A percentile compares a stretch with the other conserved stretches of the same genome.
Evolutionary conservation across 805 yeast genomes (phyloP).

Genomic region (Yamadazyma endophytica): DNA sequence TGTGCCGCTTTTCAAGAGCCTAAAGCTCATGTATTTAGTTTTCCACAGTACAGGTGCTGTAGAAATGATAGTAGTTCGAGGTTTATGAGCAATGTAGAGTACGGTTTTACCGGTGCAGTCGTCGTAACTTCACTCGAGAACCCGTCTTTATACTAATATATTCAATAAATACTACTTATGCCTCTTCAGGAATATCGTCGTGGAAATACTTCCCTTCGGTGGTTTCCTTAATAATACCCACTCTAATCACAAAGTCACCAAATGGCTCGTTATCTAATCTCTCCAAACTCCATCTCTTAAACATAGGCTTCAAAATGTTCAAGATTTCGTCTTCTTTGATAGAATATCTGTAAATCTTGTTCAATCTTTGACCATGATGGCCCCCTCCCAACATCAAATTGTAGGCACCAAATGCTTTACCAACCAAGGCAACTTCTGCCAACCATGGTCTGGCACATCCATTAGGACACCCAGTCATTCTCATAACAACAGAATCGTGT

Average conservation of each 20-base stretch:
- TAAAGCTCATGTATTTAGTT: no score
- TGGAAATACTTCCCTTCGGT: constrained; percentile 91
- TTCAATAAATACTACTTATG: constrained; percentile 22
- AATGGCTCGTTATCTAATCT: constrained; percentile 89
- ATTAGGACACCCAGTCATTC: constrained; percentile 99
- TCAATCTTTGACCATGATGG: constrained; percentile 86
- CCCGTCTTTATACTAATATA: no score
- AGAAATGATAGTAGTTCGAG: no score
- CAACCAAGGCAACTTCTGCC: constrained; percentile 93
- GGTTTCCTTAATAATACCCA: constrained; percentile 85
- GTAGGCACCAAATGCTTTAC: constrained; percentile 91
- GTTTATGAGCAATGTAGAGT: no score
- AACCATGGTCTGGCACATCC: constrained; percentile 99
- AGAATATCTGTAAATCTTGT: constrained; percentile 83
- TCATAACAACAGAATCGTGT: constrained; percentile 91
- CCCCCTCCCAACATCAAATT: constrained; percentile 96
- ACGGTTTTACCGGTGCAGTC: no score
- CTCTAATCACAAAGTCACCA: constrained; percentile 88
- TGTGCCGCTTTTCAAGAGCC: no score
- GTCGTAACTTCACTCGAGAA: no score
- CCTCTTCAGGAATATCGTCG: constrained; percentile 84
- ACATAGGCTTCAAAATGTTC: constrained; percentile 72
- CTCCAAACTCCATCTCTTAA: constrained; percentile 92
- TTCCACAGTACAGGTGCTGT: no score
- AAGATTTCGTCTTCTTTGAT: constrained; percentile 88